Base-by-base conservation (phyloP, 345 rosid genomes). In the Brassica rapa region DNA sequence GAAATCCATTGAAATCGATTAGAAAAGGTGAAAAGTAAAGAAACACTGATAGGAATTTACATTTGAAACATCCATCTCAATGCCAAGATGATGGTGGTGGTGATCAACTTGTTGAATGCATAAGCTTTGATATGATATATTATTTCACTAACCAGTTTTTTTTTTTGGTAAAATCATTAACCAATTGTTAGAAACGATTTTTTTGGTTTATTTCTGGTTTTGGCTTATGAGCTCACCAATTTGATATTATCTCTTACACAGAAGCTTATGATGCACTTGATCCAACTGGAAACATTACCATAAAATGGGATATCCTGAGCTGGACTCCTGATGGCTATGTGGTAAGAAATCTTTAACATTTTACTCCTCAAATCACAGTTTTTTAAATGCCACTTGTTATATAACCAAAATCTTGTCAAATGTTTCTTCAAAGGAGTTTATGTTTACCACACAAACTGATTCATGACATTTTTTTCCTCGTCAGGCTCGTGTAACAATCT, bases 181-280 rank as follows among this genome's bases (percentile, higher is more conserved):
- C 7, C 8, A 63, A 63, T 39, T 27, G 41, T 10, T 12, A 73
- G 29, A 55, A 49, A n/a, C 3, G 0, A 15, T 0, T 2, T 4
- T 10, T 25, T 30, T 8, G 23, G 6, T 14, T 6, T 23, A 4
- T 67, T 67, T 66, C 4, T 51, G 72, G 39, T 23, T 66, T 66
- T 29, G n/a, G 10, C 66, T 74, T 24, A 68, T 60, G 41, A 79
- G 43, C 56, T 49, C 75, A 53, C 24, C 29, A 66, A 73, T 51
- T 70, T 78, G 21, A 32, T 74, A 2, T 16, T 32, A 23, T 72
- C 15, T 72, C 14, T 0, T 30, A 63, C 67, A 55, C 86, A 88
- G 96, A 88, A 81, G 93, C 97, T 35, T 94, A 90, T 72, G 98
- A 92, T 87, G 83, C 95, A 33, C 90, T 94, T 78, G 97, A 92